phyloP scores from a whole-genome alignment of 1,284 basidiomycete genomes.

The Athelia psychrophila region DNA sequence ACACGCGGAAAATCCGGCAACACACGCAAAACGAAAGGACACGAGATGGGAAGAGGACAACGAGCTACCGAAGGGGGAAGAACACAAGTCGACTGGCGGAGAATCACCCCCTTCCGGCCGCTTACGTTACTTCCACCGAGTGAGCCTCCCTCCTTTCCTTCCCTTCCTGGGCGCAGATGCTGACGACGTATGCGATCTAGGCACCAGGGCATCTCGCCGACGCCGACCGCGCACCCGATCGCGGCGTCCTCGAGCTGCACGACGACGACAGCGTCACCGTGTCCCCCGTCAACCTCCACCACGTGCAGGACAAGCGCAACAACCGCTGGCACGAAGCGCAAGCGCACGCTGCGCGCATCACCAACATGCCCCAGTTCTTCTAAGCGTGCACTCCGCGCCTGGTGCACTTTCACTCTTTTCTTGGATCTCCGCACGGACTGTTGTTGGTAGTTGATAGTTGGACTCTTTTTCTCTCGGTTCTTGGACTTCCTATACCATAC shows the following conservation, averaged over 20 bases:
- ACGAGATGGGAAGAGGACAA: conserved; percentile 37
- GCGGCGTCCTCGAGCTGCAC: not conserved
- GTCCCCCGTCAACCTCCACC: not conserved
- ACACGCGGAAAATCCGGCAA: no score
- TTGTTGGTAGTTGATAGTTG: no score
- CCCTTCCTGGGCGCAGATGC: no score
- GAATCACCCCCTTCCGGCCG: not conserved
- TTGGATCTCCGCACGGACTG: no score
- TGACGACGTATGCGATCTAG: not conserved
- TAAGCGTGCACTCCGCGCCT: no score
- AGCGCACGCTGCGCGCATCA: not conserved
- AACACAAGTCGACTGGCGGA: conserved; percentile 38
- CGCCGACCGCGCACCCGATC: not conserved
- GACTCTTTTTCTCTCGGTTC: no score
- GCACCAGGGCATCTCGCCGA: not conserved
- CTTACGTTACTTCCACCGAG: not conserved
- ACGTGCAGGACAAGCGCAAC: not conserved
- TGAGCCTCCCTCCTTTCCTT: no score
- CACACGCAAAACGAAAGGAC: conserved; percentile 20
- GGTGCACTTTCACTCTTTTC: no score
- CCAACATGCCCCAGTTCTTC: not conserved
- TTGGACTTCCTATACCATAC: no score
- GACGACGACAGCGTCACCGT: not conserved
- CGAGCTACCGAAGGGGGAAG: conserved; percentile 25
- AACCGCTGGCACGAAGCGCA: not conserved